A percentile compares a stretch with the other conserved stretches of the same genome.
phyloP scores from a whole-genome alignment of 306 rosid species.

The Sophora flavescens region DNA sequence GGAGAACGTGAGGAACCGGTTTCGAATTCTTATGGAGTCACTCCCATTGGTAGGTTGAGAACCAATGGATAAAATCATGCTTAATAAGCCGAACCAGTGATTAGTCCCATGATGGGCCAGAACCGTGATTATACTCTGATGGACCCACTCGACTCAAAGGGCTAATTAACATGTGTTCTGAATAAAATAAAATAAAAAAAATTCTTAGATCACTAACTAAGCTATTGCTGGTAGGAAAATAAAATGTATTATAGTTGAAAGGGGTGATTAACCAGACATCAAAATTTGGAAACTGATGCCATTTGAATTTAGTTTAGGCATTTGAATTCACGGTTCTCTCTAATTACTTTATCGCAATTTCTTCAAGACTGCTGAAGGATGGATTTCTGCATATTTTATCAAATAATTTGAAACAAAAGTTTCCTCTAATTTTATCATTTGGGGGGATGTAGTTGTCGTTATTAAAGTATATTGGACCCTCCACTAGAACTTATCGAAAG shows the following conservation, averaged over 20 bases:
- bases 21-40: too few relatives aligned
- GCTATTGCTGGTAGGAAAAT: not conserved
- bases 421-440: not conserved
- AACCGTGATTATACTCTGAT: too few relatives aligned
- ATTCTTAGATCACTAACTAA: too few relatives aligned
- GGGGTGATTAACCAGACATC: not conserved
- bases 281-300: not conserved
- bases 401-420: not conserved
- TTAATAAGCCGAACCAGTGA: too few relatives aligned
- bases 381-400: not conserved
- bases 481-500: conserved; percentile 17
- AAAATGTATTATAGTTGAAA: not conserved
- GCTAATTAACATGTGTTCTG: too few relatives aligned
- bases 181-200: too few relatives aligned
- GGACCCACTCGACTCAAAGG: too few relatives aligned
- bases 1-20: too few relatives aligned
- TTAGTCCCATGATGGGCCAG: too few relatives aligned
- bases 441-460: conserved; percentile 19
- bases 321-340: not conserved
- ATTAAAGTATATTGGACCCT: conserved; percentile 29
- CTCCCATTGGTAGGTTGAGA: too few relatives aligned
- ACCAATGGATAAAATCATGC: too few relatives aligned
- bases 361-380: not conserved
- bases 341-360: not conserved
- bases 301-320: not conserved